Percentiles rank a stretch among this genome's conserved stretches.
Evolutionary conservation across 179 eudicot species (phyloP).

Genomic region (Drosera spatulata): DNA sequence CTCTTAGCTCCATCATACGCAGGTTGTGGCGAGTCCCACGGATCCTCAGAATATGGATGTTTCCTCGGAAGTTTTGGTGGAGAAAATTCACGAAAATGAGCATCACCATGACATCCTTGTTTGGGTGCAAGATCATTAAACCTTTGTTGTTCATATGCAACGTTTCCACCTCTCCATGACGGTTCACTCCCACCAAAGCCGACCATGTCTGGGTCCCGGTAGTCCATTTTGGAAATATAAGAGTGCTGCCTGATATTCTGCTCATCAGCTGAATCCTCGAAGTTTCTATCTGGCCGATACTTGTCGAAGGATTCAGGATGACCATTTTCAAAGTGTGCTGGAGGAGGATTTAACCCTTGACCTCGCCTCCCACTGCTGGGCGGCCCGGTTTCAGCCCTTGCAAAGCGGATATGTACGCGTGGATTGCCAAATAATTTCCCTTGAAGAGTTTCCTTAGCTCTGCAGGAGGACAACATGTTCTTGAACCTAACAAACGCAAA

Average conservation of each 20-base stretch:
- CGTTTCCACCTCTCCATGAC: conserved; percentile 21
- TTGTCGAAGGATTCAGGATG: conserved; percentile 35
- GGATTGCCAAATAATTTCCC: conserved; percentile 83
- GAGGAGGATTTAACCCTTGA: too few species aligned
- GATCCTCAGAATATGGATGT: conserved; percentile 39
- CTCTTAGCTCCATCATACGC: conserved; percentile 42
- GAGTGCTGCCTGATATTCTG: conserved; percentile 26
- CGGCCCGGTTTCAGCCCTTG: conserved; percentile 48
- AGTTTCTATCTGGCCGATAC: conserved; percentile 28
- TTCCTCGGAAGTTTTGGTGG: conserved; percentile 29
- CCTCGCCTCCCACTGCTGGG: conserved; percentile 44
- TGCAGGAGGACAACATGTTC: conserved; percentile 44
- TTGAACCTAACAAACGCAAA: conserved; percentile 70
- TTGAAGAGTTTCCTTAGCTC: conserved; percentile 73
- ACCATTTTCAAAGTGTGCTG: conserved; percentile 27
- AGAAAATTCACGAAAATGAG: conserved; percentile 32
- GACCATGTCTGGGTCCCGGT: conserved; percentile 27
- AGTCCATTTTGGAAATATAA: conserved; percentile 24
- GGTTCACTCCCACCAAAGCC: conserved; percentile 22
- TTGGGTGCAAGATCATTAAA: conserved; percentile 33
- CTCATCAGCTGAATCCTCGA: conserved; percentile 23
- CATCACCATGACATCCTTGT: conserved; percentile 17
- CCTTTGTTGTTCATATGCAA: conserved; percentile 33
- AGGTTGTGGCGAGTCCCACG: conserved; percentile 67
- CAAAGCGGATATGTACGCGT: conserved; percentile 67